phyloP scores from a whole-genome alignment of 345 rosid species.

The Syzygium oleosum region DNA sequence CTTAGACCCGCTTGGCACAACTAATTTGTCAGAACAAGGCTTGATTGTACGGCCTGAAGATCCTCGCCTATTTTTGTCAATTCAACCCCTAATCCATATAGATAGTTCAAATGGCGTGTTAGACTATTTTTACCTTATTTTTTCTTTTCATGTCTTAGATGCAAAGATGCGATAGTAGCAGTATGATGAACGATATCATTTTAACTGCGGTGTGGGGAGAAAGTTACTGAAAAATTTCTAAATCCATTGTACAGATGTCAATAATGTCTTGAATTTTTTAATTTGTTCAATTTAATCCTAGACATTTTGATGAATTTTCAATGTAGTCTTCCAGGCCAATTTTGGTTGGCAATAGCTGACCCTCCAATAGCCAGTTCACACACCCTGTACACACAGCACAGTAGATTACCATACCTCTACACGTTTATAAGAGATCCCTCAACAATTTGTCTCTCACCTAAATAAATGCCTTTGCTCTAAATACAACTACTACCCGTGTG shows the following conservation, averaged over 20 bases:
- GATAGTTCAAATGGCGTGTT: background rate
- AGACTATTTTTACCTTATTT: background rate
- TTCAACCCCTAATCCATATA: background rate
- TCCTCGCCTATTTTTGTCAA: background rate
- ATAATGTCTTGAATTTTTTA: background rate
- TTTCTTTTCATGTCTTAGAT: background rate
- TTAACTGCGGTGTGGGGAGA: background rate
- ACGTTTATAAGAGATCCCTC: background rate
- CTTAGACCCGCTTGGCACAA: background rate
- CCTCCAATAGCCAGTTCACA: background rate
- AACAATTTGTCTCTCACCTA: background rate
- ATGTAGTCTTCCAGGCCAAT: accelerated
- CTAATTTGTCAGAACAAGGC: background rate
- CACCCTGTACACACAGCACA: background rate
- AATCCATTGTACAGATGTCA: background rate
- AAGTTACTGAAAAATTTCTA: background rate
- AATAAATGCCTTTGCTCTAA: background rate
- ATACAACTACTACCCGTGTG: background rate
- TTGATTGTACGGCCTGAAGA: background rate
- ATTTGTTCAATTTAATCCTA: background rate
- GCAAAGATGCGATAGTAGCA: background rate
- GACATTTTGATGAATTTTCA: background rate
- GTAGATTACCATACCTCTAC: background rate
- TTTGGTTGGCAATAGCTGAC: background rate
- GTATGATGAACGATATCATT: background rate